Evolutionary conservation across 1,284 basidiomycete genomes (phyloP).

Genomic region (Austroboletus niveus): DNA sequence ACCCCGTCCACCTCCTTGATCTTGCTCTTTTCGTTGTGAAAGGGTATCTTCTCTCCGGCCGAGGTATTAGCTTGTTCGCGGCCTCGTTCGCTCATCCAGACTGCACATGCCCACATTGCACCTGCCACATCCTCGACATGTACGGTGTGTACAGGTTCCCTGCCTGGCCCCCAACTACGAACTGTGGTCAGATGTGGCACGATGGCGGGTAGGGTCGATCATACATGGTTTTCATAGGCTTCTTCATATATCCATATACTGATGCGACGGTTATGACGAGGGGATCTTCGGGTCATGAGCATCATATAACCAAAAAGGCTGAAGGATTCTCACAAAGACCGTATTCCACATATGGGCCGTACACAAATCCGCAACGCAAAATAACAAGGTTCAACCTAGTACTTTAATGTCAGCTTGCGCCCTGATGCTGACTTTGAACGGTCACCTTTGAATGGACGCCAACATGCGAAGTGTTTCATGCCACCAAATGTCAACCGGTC

Average conservation of each 20-base stretch:
- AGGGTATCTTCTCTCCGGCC: conserved; percentile 56
- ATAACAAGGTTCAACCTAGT: conserved; percentile 78
- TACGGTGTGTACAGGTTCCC: conserved; percentile 77
- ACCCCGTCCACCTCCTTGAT: conserved; percentile 60
- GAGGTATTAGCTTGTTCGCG: conserved; percentile 58
- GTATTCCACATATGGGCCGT: conserved; percentile 74
- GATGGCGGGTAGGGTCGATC: conserved; percentile 22
- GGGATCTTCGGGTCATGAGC: conserved; percentile 31
- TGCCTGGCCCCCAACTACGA: conserved; percentile 71
- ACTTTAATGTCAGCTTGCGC: conserved; percentile 6
- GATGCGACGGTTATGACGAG: conserved; percentile 75
- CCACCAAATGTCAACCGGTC: conserved; percentile 83
- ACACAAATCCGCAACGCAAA: conserved; percentile 67
- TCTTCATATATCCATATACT: conserved; percentile 79
- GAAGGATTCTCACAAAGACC: conserved; percentile 52
- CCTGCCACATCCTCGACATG: conserved; percentile 79
- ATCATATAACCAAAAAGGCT: conserved; percentile 10
- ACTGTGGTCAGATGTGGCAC: conserved; percentile 4
- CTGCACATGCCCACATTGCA: conserved; percentile 70
- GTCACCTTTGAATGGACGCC: conserved; percentile 68
- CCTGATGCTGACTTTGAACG: background rate
- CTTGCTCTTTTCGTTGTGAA: conserved; percentile 71
- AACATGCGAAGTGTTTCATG: conserved; percentile 80
- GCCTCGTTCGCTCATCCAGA: conserved; percentile 68
- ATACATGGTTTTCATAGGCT: conserved; percentile 85